Conservation (phyloP, 2,329 filamentous ascomycete genomes). For the Clonostachys sp. region DNA sequence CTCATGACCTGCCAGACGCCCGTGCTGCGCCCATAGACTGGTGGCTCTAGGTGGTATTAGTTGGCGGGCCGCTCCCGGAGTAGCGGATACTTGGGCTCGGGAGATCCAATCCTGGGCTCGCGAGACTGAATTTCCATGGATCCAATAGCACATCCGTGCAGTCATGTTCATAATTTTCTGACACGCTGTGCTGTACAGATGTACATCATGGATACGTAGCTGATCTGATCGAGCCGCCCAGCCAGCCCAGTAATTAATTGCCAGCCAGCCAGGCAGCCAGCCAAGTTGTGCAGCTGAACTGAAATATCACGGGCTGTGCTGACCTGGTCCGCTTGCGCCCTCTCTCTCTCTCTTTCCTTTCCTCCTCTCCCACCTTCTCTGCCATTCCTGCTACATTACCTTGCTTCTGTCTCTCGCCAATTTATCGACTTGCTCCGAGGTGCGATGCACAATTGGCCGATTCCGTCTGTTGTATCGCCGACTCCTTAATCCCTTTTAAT, state of each 20-base stretch:
- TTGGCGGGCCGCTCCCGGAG: conserved; percentile 1
- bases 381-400: neutral
- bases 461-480: no score
- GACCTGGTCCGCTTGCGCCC: no score
- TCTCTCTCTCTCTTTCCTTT: neutral
- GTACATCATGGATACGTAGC: neutral
- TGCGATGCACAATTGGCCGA: no score
- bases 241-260: neutral
- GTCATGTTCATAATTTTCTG: no score
- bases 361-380: conserved; percentile 4
- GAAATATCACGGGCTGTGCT: no score
- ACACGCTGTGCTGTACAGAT: neutral
- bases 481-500: no score
- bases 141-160: no score
- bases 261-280: no score
- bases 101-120: neutral
- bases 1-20: neutral
- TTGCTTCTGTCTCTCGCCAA: neutral
- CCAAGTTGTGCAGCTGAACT: no score
- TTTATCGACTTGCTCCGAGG: no score
- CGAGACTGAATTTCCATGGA: neutral
- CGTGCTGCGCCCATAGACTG: neutral
- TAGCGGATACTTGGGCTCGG: neutral
- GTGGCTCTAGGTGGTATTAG: neutral
- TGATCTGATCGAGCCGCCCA: neutral